These are phyloP conservation scores for Coffea eugenioides DNA, from an alignment of 257 asterid species.

Conservation along the genomic window DNA sequence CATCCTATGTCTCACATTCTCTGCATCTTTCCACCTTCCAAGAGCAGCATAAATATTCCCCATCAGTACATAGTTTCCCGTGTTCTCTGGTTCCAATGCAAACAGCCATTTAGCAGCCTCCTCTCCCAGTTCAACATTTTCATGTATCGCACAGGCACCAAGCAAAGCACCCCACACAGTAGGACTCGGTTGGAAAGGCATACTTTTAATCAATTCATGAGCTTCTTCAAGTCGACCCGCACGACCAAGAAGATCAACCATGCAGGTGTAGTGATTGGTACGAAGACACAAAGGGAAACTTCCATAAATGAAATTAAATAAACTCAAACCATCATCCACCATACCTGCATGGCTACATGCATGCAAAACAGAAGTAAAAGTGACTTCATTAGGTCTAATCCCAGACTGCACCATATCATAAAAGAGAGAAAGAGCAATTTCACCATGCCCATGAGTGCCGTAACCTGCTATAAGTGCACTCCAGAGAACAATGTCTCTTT, in stretches of 20 bases:
- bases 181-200: slow-evolving; percentile 54
- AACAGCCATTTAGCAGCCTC: slow-evolving; percentile 71
- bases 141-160: slow-evolving; percentile 78
- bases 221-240: slow-evolving; percentile 83
- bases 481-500: slow-evolving; percentile 78
- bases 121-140: slow-evolving; percentile 81
- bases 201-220: slow-evolving; percentile 42
- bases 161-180: slow-evolving; percentile 90
- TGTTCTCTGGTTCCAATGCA: slow-evolving; percentile 69
- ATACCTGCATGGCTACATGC: slow-evolving; percentile 87
- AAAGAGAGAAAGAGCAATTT: slow-evolving; percentile 62
- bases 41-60: slow-evolving; percentile 79
- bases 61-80: slow-evolving; percentile 75
- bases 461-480: slow-evolving; percentile 77
- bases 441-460: slow-evolving; percentile 76
- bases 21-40: slow-evolving; percentile 91
- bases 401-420: slow-evolving; percentile 73
- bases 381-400: slow-evolving; percentile 69
- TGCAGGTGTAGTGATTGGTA: slow-evolving; percentile 76
- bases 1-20: slow-evolving; percentile 58
- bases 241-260: slow-evolving; percentile 94
- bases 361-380: slow-evolving; percentile 77
- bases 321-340: slow-evolving; percentile 71
- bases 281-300: slow-evolving; percentile 42
- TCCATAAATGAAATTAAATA: slow-evolving; percentile 58